Evolutionary conservation across 768 basidiomycete genomes (phyloP), one percentile per base, ranked within the genome.

Genomic region (Coprinellus micaceus): DNA sequence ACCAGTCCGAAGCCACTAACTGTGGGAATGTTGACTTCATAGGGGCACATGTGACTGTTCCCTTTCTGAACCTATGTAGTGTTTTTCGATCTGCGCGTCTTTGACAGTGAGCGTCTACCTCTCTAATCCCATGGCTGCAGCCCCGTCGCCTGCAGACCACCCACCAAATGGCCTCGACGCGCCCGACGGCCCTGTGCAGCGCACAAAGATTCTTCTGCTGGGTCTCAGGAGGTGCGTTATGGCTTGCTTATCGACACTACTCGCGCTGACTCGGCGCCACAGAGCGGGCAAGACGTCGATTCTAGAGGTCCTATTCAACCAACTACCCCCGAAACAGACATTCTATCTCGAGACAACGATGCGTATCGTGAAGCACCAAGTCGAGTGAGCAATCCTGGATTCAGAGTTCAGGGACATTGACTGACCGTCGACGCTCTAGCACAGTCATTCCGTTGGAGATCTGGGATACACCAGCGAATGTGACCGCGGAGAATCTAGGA

Each of bases 221-320:
- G 89, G 89, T 2, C 78, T 88, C 62, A 80, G 86, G 63, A 85
- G 85, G 86, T 85, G 41, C 36, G 60, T 58, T 26, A 26, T 46
- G n/a, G 50, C 28, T 40, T 26, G 52, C 30, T 28, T 52, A 47
- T 26, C 21, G 15, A 15, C 53, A 24, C 52, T 53, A n/a, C 39
- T 54, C 45, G 58, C 28, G 56, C 40, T 33, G 41, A 52, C 51
- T 33, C 33, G 33, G 37, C 44, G 28, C 53, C 40, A 15, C 65
- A 95, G 94, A 73, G 88, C 89, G 56, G 95, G 95, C 57, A 98
- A 97, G 70, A 90, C 94, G 33, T 94, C 91, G 19, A 91, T 94
- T 52, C 82, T 88, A 63, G 85, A 94, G 69, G 91, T 95, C 30
- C 80, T 97, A n/a, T 96, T 98, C 77, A 86, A 94, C 61, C 78